Evolutionary conservation across 2,329 filamentous ascomycete genomes (phyloP).

Genomic region (Plenodomus lindquistii): DNA sequence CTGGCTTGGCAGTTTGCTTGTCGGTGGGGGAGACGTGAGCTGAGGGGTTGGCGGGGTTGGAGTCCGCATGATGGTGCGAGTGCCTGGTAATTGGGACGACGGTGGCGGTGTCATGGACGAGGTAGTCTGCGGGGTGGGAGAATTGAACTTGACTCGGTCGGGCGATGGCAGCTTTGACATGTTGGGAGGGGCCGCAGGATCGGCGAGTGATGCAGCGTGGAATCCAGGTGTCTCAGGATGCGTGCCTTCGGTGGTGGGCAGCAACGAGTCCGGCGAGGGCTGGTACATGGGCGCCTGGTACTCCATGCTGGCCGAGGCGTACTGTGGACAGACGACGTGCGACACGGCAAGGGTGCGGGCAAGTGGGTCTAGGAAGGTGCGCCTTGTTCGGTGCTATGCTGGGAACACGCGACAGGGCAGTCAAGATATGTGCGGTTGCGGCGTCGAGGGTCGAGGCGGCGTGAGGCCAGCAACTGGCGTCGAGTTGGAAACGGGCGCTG

Average conservation of each 20-base stretch:
- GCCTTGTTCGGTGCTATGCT: slow-evolving; percentile 11
- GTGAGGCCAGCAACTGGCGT: slow-evolving; percentile 5
- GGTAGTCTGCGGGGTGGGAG: slow-evolving; percentile 49
- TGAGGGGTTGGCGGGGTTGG: slow-evolving; percentile 57
- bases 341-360: slow-evolving; percentile 32
- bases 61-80: slow-evolving; percentile 48
- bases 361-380: neutral
- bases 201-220: slow-evolving; percentile 23
- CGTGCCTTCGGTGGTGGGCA: slow-evolving; percentile 38
- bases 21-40: slow-evolving; percentile 55
- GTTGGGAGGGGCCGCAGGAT: slow-evolving; percentile 15
- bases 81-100: slow-evolving; percentile 59
- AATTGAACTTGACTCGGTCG: slow-evolving; percentile 37
- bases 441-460: slow-evolving; percentile 8
- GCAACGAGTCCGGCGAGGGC: slow-evolving; percentile 31
- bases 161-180: slow-evolving; percentile 28
- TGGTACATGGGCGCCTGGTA: slow-evolving; percentile 29
- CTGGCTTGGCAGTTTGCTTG: slow-evolving; percentile 36
- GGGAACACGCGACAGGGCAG: slow-evolving; percentile 3
- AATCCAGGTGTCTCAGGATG: slow-evolving; percentile 30
- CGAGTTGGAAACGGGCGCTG: slow-evolving; percentile 14
- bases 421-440: slow-evolving; percentile 1
- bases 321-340: slow-evolving; percentile 24
- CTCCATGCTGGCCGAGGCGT: slow-evolving; percentile 35
- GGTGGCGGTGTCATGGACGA: slow-evolving; percentile 67